Base-by-base conservation (phyloP, 345 rosid species). In the Hibiscus mutabilis region DNA sequence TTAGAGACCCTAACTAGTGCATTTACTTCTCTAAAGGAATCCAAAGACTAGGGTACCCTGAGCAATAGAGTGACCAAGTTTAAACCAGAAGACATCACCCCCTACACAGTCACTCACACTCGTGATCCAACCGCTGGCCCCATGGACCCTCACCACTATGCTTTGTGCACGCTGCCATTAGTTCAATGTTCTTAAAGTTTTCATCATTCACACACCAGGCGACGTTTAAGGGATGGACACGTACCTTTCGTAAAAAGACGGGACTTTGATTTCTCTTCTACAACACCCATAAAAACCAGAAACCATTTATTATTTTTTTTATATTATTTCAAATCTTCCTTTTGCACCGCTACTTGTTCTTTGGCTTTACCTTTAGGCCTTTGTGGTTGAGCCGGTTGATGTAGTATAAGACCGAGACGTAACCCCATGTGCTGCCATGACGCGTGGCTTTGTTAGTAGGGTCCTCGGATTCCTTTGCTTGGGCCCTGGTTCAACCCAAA, bases 231-330 rank as follows among this genome's bases (percentile, higher is more conserved):
- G 52, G 3, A 40, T 31, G 57, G 24, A 65, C 21, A 68, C 21
- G 33, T 47, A n/a, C 25, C 76, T 77, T 77, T 72, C 63, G 69
- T 77, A 25, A 77, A 77, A 77, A 73, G 80, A 61, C 75, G 76
- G 57, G 71, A 61, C 62, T 1, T 19, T 14, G 10, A 55, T 15
- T 56, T 46, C 53, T 53, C 9, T 18, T 66, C 53, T 22, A 19
- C 16, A 37, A 1, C 18, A 5, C 13, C 69, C 46, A 18, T 51
- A 51, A 29, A 46, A 9, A 24, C 18, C 55, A 49, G 0, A 49
- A 13, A 46, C 15, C 16, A 46, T 11, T 10, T 46, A 11, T 46
- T 46, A 2, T 10, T 46, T 5, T 3, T 3, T 10, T 2, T 47
- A 47, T 12, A 47, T 3, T 49, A 15, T 49, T 49, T 15, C 6